Base-by-base conservation (phyloP, 2,329 filamentous ascomycete species). In the Mariannaea elegans region DNA sequence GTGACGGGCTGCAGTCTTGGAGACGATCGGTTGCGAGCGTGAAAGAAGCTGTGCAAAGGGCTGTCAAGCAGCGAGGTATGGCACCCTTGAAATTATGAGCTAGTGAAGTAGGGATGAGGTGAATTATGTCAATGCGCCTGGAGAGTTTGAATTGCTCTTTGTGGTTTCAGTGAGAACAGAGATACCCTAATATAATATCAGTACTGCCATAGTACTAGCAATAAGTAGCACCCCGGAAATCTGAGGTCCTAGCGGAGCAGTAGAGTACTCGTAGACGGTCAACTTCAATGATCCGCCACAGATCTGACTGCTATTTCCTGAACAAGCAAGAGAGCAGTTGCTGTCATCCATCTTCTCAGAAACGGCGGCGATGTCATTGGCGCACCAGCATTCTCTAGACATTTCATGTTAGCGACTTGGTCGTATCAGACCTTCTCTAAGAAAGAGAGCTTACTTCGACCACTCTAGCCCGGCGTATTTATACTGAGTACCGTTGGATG, bases 311-410 rank as follows among this genome's bases (percentile, higher is more conserved):
- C 73, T 72, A 68, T 86, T 81, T 2, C 85, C 86, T 44, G 82
- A 79, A 64, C 87, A 89, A 0, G 82, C 73, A 29, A 81, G 77
- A 56, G 81, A 73, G 72, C 86, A 89, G 2, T 75, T 73, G 16
- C 64, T 65, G 19, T 87, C 84, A 27, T 77, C 66, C 9, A 86
- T 71, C 61, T 79, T 78, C 9, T 68, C 71, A 14, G 83, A 79
- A 21, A 85, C 77, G 8, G 74, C 71, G 8, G 79, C 80, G n/a
- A 88, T 67, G 45, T 75, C 75, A 16, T 80, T 75, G 19, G 82
- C 78, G 72, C 87, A 89, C 80, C 84, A 88, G 78, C 86, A 89
- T 75, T 88, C 85, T 54, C 84, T 84, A 31, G 31, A 50, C 27
- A 23, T 21, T n/a, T n/a, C n/a, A n/a, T n/a, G 7, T 63, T 14